Base-by-base conservation (phyloP, 805 yeast genomes). In the Saccharomycodes ludwigii region DNA sequence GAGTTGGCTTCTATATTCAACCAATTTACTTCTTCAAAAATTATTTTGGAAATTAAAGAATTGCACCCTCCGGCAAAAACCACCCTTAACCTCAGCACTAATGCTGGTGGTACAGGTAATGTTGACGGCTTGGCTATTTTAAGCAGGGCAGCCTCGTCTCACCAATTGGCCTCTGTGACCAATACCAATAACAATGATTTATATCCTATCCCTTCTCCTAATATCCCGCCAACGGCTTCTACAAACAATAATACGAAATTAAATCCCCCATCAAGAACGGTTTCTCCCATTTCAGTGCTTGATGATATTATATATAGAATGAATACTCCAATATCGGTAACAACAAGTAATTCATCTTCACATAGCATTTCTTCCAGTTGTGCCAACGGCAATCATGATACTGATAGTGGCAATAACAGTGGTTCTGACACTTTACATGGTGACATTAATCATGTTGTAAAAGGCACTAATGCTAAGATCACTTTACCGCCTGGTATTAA, bases 1-100 rank as follows among this genome's bases (percentile, higher is more conserved):
- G 72, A 69, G 29, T 50, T 71, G 25, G 68, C 68, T 19, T 60
- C 58, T 26, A 43, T 66, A n/a, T 65, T 71, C 40, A 54, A 46
- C 34, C 46, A 46, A 18, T 42, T 52, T 21, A 32, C 52, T 3
- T 37, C 42, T 16, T 61, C 58, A 13, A 49, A 55, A 20, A 55
- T 68, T 17, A 56, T 55, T 13, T 45, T 68, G 13, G 71, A 66
- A 40, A 48, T 68, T 21, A 54, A 47, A 17, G 51, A 47, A 21
- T 18, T 30, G 8, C 23, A 29, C 14, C 26, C 25, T 5, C 13
- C 35, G 20, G 25, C n/a, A n/a, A n/a, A n/a, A 30, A 12, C 26
- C 43, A 12, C 21, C 29, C 6, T 21, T n/a, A 16, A 18, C 37
- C 16, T 24, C 36, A 7, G 19, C 27, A 29, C 18, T 32, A 29